Base-by-base conservation (phyloP, 176 grass and related monocot genomes). In the Oryza punctata region DNA sequence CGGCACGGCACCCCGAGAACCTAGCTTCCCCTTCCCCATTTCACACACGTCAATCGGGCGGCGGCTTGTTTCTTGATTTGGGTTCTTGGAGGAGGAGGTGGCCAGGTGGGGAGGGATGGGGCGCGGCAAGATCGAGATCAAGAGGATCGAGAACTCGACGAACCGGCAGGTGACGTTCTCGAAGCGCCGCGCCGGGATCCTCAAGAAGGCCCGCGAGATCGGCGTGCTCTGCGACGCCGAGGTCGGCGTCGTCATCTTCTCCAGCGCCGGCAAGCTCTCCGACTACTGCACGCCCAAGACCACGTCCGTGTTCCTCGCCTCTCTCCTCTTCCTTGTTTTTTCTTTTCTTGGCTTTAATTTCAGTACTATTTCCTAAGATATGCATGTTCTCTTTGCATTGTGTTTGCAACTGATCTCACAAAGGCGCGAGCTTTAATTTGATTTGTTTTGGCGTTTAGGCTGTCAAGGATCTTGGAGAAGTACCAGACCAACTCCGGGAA, bases 131-230 rank as follows among this genome's bases (percentile, higher is more conserved):
- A 98, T 98, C 60, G 93, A 98, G 96, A 95, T 98, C 65, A 95
- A 91, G 93, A 90, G 93, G 82, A 98, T 98, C 85, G 96, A 98
- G 93, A 98, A 95, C 91, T 85, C 93, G 19, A 93, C 89, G 52
- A 98, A 95, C 77, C 85, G 96, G 12, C 91, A 95, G 69, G 93
- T 98, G 26, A 98, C 96, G 71, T 95, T 98, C 90, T 86, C 91
- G 68, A 98, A 95, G 91, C 85, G 96, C 54, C 87, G 91, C 7
- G 90, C 89, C 50, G 96, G 96, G 76, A 79, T 98, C 29, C 73
- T 95, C 80, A 98, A 98, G 91, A 98, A 98, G 87, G 96, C 96
- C 4, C 50, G 89, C 18, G 96, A 98, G 91, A 98, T 98, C 77
- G 89, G 96, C 87, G 89, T 98, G 46, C 92, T 98, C 43, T 98